Evolutionary conservation across 2,329 filamentous ascomycete genomes (phyloP), one percentile per base, ranked within the genome.

Genomic region (Phaeosphaeriaceae sp.): DNA sequence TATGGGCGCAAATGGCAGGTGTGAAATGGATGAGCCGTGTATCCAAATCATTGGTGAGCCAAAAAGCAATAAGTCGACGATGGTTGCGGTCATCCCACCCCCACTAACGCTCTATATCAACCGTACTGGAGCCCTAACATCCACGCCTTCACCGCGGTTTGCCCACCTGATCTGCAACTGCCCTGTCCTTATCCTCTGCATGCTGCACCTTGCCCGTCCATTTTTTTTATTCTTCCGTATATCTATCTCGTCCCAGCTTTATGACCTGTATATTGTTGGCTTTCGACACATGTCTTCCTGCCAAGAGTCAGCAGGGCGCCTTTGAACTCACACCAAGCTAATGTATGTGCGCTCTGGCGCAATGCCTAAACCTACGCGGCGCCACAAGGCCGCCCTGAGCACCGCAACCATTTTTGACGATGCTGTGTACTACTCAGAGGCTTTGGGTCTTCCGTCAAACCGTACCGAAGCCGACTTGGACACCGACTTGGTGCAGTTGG

Each of bases 381-480:
- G 67, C 50, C 39, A 50, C 32, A 34, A 59, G 33, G 50, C 56
- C 41, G 60, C 64, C 46, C 59, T 68, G 37, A 58, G 50, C 41
- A 63, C 62, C 6, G 64, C 63, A 28, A 62, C 64, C 56, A 69
- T 73, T 28, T 72, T 73, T 49, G 69, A 72, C 58, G 61, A 73
- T 47, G 56, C 58, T 34, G 45, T 66, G 34, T 73, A 70, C 45
- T 51, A 56, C 7, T 42, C 58, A n/a, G 70, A 73, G 44, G 71
- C 64, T 4, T 58, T 73, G 18, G 42, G 52, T 20, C 58, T 70
- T 11, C 58, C 62, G 2, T 52, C 50, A 1, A 46, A 49, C 45
- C 60, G 70, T 26, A 64, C 48, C 34, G 71, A 73, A 43, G 68
- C 72, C 46, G 57, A 67, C 15, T 20, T 71, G 28, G 68, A 72